Percentiles rank a stretch among this genome's conserved stretches.
These are phyloP conservation scores for Xerocomus brunneocitrinus DNA, from an alignment of 768 basidiomycete species.

Conservation along the genomic window DNA sequence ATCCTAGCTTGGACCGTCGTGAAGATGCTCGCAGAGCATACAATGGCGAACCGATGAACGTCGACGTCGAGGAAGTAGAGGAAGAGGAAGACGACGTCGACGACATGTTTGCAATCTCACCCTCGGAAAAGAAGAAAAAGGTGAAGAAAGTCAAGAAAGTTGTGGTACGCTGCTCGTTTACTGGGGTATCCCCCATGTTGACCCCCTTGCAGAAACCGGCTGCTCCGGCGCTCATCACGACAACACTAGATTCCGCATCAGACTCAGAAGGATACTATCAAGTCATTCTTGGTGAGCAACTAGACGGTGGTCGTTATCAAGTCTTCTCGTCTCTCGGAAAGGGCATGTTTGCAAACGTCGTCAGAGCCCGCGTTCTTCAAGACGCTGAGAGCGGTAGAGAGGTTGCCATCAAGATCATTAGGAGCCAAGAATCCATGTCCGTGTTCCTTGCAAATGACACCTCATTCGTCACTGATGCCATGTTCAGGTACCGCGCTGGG, in stretches of 20 bases:
- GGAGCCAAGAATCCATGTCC: conserved; percentile 95
- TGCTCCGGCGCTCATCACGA: conserved; percentile 63
- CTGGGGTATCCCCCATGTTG: neutral
- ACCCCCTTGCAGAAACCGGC: conserved; percentile 37
- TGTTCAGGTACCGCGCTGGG: conserved; percentile 85
- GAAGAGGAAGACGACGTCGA: conserved; percentile 74
- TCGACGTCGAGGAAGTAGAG: conserved; percentile 47
- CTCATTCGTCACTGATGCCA: conserved; percentile 2
- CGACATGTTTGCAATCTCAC: conserved; percentile 87
- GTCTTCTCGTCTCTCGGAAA: conserved; percentile 94
- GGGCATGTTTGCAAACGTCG: conserved; percentile 98
- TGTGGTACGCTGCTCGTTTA: conserved; percentile 35
- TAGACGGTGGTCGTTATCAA: conserved; percentile 90
- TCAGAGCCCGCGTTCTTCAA: conserved; percentile 78
- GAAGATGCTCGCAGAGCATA: conserved; percentile 75
- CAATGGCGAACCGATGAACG: conserved; percentile 33
- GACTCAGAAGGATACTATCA: conserved; percentile 96
- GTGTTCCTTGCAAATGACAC: conserved; percentile 29
- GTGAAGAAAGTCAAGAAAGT: conserved; percentile 56
- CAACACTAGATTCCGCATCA: conserved; percentile 84
- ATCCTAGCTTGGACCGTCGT: conserved; percentile 75
- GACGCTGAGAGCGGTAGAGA: conserved; percentile 61
- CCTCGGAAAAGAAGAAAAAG: conserved; percentile 46
- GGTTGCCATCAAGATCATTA: conserved; percentile 96
- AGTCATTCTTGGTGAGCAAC: conserved; percentile 88